Evolutionary conservation across 2,329 filamentous ascomycete genomes (phyloP).

Genomic region (Septoria petroselini): DNA sequence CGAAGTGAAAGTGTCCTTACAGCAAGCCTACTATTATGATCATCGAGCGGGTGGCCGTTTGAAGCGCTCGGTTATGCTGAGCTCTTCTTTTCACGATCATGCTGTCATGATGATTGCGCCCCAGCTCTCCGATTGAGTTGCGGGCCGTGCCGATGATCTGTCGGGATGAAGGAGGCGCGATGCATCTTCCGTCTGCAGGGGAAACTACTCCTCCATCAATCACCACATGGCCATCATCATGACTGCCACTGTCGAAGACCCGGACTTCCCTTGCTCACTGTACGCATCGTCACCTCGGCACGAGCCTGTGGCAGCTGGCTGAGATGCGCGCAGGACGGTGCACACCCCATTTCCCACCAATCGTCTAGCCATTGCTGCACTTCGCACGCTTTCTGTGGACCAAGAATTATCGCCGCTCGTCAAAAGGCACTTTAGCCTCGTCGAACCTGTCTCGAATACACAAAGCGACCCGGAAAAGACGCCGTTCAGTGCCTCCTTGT

Average conservation of each 20-base stretch:
- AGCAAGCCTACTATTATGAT: neutral
- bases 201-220: neutral
- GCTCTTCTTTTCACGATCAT: too few species aligned
- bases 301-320: conserved; percentile 4
- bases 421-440: conserved; percentile 64
- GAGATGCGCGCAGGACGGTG: conserved; percentile 56
- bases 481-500: conserved; percentile 26
- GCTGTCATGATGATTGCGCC: conserved; percentile 10
- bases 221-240: neutral
- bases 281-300: conserved; percentile 15
- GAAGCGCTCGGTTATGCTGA: conserved; percentile 1
- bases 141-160: neutral
- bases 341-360: conserved; percentile 76
- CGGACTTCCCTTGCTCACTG: conserved; percentile 31
- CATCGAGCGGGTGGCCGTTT: neutral
- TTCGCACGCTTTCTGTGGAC: conserved; percentile 77
- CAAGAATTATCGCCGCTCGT: conserved; percentile 85
- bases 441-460: conserved; percentile 19
- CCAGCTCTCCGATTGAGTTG: conserved; percentile 5
- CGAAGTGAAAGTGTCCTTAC: neutral
- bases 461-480: conserved; percentile 17
- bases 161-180: neutral
- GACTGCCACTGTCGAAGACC: conserved; percentile 6
- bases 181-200: too few species aligned
- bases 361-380: conserved; percentile 72